Evolutionary conservation across 345 rosid species (phyloP).

Genomic region (Ailanthus altissimus): DNA sequence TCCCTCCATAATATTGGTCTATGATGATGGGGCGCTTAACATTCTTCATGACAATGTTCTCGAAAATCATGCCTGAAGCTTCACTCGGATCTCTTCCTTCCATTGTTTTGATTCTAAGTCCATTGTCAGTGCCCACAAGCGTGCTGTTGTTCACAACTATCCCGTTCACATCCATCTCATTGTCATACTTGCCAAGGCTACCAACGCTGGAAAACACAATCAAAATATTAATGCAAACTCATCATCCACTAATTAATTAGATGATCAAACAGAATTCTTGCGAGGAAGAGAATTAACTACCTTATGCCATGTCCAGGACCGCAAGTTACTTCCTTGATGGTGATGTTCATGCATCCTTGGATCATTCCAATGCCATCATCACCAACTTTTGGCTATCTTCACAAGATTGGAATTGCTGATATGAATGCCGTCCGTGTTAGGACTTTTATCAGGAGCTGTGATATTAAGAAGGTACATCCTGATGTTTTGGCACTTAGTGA

Average conservation of each 20-base stretch:
- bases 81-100: constrained; percentile 45
- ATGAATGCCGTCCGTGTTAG: constrained; percentile 77
- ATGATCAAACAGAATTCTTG: too few relatives aligned
- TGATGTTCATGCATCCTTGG: constrained; percentile 54
- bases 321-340: constrained; percentile 47
- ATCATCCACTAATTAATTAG: too few relatives aligned
- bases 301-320: constrained; percentile 88
- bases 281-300: constrained; percentile 25
- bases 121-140: constrained; percentile 51
- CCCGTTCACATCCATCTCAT: constrained; percentile 59
- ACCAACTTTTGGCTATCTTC: constrained; percentile 45
- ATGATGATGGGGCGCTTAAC: constrained; percentile 71
- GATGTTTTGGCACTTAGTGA: constrained; percentile 41
- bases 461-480: constrained; percentile 30
- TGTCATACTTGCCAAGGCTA: constrained; percentile 64
- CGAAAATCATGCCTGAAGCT: constrained; percentile 46
- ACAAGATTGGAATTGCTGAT: constrained; percentile 57
- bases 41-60: constrained; percentile 46
- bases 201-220: constrained; percentile 43
- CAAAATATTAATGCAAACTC: too few relatives aligned
- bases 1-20: constrained; percentile 56
- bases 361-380: constrained; percentile 74
- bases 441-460: constrained; percentile 50
- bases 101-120: constrained; percentile 75
- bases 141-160: constrained; percentile 53